phyloP scores from a whole-genome alignment of 176 grass and related monocot species.

The Ensete glaucum region DNA sequence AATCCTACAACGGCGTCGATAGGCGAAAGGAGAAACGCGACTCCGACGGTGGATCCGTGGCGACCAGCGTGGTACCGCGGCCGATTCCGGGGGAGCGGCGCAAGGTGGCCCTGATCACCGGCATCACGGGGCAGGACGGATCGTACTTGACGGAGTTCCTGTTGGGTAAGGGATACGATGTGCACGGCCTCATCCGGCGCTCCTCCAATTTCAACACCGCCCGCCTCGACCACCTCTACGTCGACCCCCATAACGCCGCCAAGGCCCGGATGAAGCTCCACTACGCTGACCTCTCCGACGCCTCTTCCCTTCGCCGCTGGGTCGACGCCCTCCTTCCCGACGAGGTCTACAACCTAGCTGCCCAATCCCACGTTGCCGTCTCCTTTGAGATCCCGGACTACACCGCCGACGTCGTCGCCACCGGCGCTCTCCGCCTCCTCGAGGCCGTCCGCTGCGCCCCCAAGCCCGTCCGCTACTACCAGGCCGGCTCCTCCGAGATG shows the following conservation, averaged over 20 bases:
- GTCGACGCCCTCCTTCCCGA: constrained; percentile 76
- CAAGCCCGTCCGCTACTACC: constrained; percentile 68
- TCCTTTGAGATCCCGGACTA: constrained; percentile 97
- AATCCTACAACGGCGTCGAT: neutral
- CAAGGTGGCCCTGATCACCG: constrained; percentile 88
- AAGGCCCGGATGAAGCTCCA: constrained; percentile 79
- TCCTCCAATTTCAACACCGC: constrained; percentile 99
- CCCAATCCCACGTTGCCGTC: constrained; percentile 86
- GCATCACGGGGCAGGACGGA: constrained; percentile 94
- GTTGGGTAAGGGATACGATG: constrained; percentile 76
- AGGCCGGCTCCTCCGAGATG: constrained; percentile 95
- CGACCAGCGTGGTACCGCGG: neutral
- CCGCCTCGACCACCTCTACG: constrained; percentile 81
- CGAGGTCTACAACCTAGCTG: constrained; percentile 97
- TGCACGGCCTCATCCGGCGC: constrained; percentile 93
- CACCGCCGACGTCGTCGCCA: constrained; percentile 87
- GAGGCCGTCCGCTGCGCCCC: constrained; percentile 70
- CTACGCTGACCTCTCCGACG: constrained; percentile 95
- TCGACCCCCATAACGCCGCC: constrained; percentile 61
- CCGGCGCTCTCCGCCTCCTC: constrained; percentile 81
- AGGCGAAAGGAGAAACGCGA: neutral
- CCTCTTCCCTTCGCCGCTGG: constrained; percentile 80
- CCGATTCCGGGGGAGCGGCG: constrained; percentile 26
- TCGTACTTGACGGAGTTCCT: constrained; percentile 90
- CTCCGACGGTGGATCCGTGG: neutral